Evolutionary conservation across 1,284 basidiomycete species (phyloP).

Genomic region (Heterobasidion annosum): DNA sequence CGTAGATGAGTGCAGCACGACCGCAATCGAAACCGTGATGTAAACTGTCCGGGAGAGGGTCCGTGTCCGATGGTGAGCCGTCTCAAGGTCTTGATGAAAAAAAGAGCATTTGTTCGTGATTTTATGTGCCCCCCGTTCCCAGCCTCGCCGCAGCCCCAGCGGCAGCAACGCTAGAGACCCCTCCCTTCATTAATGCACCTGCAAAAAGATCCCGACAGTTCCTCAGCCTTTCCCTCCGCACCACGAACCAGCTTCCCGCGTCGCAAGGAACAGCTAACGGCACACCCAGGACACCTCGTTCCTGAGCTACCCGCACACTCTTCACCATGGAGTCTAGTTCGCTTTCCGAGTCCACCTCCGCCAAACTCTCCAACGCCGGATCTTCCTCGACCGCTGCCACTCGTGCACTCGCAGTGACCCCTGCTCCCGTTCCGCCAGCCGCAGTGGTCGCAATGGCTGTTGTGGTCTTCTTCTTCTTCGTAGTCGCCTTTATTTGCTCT

Average conservation of each 20-base stretch:
- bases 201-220: constrained; percentile 60
- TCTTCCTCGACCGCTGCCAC: constrained; percentile 41
- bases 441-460: constrained; percentile 21
- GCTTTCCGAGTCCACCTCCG: constrained; percentile 73
- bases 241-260: constrained; percentile 62
- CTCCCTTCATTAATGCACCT: constrained; percentile 36
- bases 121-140: constrained; percentile 3
- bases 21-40: too few relatives aligned
- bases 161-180: constrained; percentile 9
- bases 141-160: constrained; percentile 10
- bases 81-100: too few relatives aligned
- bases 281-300: constrained; percentile 37
- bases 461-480: constrained; percentile 41
- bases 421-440: constrained; percentile 12
- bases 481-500: constrained; percentile 26
- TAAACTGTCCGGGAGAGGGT: too few relatives aligned
- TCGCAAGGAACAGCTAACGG: constrained; percentile 42
- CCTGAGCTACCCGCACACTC: constrained; percentile 44
- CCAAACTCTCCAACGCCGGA: constrained; percentile 46
- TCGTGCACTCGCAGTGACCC: constrained; percentile 1
- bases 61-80: too few relatives aligned
- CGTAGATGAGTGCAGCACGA: too few relatives aligned
- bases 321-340: constrained; percentile 53
- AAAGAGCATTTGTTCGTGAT: too few relatives aligned
- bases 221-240: constrained; percentile 59